These are phyloP conservation scores for Carex arenaria DNA, from an alignment of 202 grass and related monocot species.

Conservation along the genomic window DNA sequence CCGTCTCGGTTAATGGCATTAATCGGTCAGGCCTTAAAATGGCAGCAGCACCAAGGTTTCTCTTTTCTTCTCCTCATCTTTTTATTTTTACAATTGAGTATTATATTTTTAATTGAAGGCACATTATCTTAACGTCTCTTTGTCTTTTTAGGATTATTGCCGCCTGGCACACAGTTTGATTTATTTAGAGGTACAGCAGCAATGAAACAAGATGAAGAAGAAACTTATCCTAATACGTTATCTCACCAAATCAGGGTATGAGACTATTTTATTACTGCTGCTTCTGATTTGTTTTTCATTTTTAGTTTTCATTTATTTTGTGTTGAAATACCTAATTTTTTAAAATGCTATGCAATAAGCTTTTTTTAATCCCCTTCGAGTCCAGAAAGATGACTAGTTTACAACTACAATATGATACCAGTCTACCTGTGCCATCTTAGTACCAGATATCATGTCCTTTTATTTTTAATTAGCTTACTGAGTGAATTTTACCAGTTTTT, in stretches of 20 bases:
- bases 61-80: background rate
- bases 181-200: constrained; percentile 99
- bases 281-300: constrained; percentile 2
- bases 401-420: background rate
- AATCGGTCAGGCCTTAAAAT: constrained; percentile 96
- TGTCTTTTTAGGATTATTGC: constrained; percentile 65
- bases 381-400: background rate
- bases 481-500: background rate
- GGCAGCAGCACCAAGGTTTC: constrained; percentile 98
- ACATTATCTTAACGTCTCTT: background rate
- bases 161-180: constrained; percentile 96
- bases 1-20: constrained; percentile 95
- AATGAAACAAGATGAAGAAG: constrained; percentile 99
- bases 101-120: background rate
- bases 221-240: constrained; percentile 68
- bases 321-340: background rate
- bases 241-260: constrained; percentile 94
- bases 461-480: background rate
- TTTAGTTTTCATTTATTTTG: background rate
- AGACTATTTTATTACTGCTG: background rate
- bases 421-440: background rate
- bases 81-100: background rate
- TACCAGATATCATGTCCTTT: background rate
- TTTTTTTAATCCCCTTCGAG: background rate
- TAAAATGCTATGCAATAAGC: background rate